Evolutionary conservation across 805 yeast species (phyloP).

Genomic region (Metschnikowia dekortorum): DNA sequence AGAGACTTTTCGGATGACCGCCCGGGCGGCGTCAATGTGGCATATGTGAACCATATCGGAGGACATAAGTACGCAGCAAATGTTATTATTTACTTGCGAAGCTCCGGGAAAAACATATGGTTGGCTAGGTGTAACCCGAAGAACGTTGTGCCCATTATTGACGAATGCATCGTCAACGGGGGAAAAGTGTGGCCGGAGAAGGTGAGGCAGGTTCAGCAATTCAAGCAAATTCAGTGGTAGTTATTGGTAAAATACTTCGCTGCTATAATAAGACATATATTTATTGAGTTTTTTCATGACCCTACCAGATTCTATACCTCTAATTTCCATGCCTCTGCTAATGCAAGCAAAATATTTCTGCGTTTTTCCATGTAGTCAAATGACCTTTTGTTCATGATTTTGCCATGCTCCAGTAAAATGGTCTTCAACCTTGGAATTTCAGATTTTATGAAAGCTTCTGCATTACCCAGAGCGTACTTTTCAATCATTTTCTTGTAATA

Average conservation of each 20-base stretch:
- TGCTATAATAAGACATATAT: neutral
- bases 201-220: slow-evolving; percentile 58
- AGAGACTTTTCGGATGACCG: slow-evolving; percentile 76
- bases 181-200: slow-evolving; percentile 68
- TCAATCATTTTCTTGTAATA: slow-evolving; percentile 49
- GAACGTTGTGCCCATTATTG: slow-evolving; percentile 68
- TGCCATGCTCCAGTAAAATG: slow-evolving; percentile 33
- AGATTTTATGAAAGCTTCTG: slow-evolving; percentile 29
- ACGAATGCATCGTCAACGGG: slow-evolving; percentile 66
- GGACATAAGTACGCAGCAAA: slow-evolving; percentile 96
- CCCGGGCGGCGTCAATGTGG: slow-evolving; percentile 68
- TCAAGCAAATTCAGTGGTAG: slow-evolving; percentile 51
- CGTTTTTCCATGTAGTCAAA: slow-evolving; percentile 50
- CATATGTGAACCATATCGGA: slow-evolving; percentile 82
- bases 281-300: neutral
- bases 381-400: slow-evolving; percentile 35
- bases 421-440: slow-evolving; percentile 36
- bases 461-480: slow-evolving; percentile 42
- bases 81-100: slow-evolving; percentile 64
- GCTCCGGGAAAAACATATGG: slow-evolving; percentile 77
- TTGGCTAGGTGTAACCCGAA: slow-evolving; percentile 79
- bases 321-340: slow-evolving; percentile 2
- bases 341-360: slow-evolving; percentile 42
- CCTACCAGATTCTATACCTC: neutral
- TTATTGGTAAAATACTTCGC: neutral